phyloP scores from a whole-genome alignment of 2,329 filamentous ascomycete genomes.

The Setomelanomma holmii region DNA sequence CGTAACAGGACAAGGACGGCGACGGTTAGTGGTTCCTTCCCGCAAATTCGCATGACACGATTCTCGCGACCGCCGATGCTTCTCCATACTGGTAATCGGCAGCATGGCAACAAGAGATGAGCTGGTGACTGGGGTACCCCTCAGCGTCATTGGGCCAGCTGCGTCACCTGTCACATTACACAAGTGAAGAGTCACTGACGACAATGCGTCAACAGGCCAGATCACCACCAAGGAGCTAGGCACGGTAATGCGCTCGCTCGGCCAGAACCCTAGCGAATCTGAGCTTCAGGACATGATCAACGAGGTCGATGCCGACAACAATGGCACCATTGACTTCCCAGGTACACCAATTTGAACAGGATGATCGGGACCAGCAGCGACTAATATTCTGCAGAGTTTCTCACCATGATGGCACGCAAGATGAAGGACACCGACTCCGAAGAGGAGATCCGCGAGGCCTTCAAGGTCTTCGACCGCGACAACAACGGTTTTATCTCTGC shows the following conservation, averaged over 20 bases:
- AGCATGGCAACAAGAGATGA: neutral
- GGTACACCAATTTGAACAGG: constrained; percentile 46
- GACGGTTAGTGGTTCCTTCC: constrained; percentile 55
- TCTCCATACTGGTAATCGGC: neutral
- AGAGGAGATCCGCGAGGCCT: constrained; percentile 70
- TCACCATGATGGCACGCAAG: constrained; percentile 70
- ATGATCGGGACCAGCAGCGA: neutral
- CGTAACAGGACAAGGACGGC: constrained; percentile 63
- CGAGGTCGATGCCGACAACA: constrained; percentile 70
- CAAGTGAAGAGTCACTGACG: constrained; percentile 28
- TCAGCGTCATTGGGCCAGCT: constrained; percentile 3
- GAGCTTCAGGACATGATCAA: constrained; percentile 73
- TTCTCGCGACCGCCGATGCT: neutral
- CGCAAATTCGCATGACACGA: neutral
- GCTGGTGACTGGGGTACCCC: constrained; percentile 5
- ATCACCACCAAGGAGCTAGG: constrained; percentile 70
- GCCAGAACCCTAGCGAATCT: constrained; percentile 67
- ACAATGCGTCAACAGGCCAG: constrained; percentile 56
- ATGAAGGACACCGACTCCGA: constrained; percentile 69
- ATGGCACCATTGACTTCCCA: constrained; percentile 70
- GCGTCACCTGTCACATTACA: constrained; percentile 8
- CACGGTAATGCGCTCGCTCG: constrained; percentile 69
- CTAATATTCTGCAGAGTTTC: constrained; percentile 60
- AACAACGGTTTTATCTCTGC: constrained; percentile 70
- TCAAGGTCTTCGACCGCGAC: constrained; percentile 72